Base-by-base conservation (phyloP, 2,329 filamentous ascomycete species). In the Endocalyx cinctus region DNA sequence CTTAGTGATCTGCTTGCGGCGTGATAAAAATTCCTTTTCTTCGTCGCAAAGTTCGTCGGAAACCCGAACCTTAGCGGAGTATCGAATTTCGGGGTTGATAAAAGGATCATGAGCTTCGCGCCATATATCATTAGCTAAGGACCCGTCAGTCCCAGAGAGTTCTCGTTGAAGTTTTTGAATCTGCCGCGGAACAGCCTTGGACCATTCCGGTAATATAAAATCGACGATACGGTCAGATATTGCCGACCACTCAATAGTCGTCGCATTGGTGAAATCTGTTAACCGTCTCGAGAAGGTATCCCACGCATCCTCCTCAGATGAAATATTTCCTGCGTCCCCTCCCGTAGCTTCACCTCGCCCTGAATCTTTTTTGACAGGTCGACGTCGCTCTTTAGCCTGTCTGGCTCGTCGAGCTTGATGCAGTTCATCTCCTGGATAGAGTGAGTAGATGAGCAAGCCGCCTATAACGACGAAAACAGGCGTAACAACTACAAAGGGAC, bases 111-210 rank as follows among this genome's bases (percentile, higher is more conserved):
- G 84, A 1, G 92, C 87, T 50, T 97, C 90, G 43, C 72, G 70
- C 92, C 92, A 97, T 38, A 98, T 92, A 47, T 96, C 86, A 52
- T 94, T 84, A 10, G 90, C 87, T 26, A 98, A 66, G 1, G 88
- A 94, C 2, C 88, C 90, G 0, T 87, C 85, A 0, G 83, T 78
- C 78, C 92, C 83, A 20, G 87, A 92, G 12, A 96, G 69, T 61
- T 97, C 90, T 15, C 77, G 77, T 55, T 95, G 88, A 20, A 97
- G 72, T 58, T 95, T 96, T 39, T 77, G 73, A 35, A 94, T 66
- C 34, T 86, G 87, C 4, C 70, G 80, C 1, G 89, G 89, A 13
- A 96, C 66, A 26, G 77, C 57, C 43, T 79, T 82, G 20, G 84
- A 79, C 90, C 90, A 97, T 26, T 84, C 79, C 0, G 90, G 90